Percentiles rank a stretch among this genome's conserved stretches.
phyloP scores from a whole-genome alignment of 495 filamentous ascomycete species.

The Ascobolus immersus region DNA sequence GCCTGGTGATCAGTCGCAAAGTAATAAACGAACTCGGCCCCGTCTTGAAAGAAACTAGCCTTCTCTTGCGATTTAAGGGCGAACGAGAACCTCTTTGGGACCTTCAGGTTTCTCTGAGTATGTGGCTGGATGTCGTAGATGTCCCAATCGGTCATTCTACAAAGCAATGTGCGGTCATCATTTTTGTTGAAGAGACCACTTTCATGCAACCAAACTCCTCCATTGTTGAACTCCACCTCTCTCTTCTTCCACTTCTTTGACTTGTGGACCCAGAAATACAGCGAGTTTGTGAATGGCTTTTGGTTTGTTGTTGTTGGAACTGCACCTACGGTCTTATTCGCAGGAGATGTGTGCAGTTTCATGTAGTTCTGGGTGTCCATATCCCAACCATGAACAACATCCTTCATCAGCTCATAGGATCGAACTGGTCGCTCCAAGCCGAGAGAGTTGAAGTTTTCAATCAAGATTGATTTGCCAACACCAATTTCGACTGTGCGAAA shows the following conservation, averaged over 20 bases:
- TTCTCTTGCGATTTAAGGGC: constrained; percentile 89
- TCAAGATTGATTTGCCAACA: constrained; percentile 22
- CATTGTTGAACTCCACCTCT: constrained; percentile 47
- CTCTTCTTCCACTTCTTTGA: constrained; percentile 70
- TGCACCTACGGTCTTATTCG: constrained; percentile 28
- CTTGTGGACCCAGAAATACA: constrained; percentile 43
- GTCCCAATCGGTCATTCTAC: constrained; percentile 83
- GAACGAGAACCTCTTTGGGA: constrained; percentile 57
- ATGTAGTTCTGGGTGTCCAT: constrained; percentile 46
- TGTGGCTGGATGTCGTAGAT: constrained; percentile 51
- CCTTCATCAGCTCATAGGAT: constrained; percentile 62
- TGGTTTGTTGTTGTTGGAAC: too few relatives aligned
- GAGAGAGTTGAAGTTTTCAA: constrained; percentile 48
- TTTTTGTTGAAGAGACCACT: constrained; percentile 30
- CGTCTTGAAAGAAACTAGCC: constrained; percentile 53
- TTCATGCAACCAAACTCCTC: constrained; percentile 53
- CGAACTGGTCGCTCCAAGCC: constrained; percentile 70
- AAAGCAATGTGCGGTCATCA: constrained; percentile 42
- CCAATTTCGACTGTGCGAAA: neutral
- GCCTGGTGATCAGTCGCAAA: constrained; percentile 52
- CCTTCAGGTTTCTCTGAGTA: constrained; percentile 35
- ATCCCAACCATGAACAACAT: constrained; percentile 85
- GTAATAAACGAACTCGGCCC: constrained; percentile 72
- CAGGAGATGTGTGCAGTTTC: constrained; percentile 29
- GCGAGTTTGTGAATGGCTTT: too few relatives aligned